Evolutionary conservation across 2,329 filamentous ascomycete genomes (phyloP).

Genomic region (Dactylonectria estremocensis): DNA sequence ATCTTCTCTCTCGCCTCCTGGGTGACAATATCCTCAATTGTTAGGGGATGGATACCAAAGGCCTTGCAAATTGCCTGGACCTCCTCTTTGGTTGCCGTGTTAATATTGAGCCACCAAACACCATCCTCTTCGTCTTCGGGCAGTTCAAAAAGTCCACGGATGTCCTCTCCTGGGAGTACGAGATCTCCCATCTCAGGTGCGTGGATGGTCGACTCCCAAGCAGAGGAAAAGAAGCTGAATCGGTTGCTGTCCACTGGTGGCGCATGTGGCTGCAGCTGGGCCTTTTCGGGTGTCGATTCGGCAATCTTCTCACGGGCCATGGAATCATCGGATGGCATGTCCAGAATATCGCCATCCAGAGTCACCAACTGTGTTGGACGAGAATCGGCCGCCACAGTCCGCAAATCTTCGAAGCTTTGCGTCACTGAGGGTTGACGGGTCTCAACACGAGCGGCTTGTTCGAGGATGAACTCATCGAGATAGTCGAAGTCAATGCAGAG

Average conservation of each 20-base stretch:
- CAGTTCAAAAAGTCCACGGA: slow-evolving; percentile 86
- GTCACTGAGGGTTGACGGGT: slow-evolving; percentile 64
- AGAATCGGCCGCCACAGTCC: slow-evolving; percentile 45
- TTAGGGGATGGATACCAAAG: slow-evolving; percentile 95
- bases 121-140: slow-evolving; percentile 77
- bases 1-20: slow-evolving; percentile 99
- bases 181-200: slow-evolving; percentile 90
- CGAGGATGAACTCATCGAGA: slow-evolving; percentile 88
- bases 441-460: slow-evolving; percentile 64
- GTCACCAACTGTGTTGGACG: slow-evolving; percentile 61
- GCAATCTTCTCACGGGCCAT: slow-evolving; percentile 63
- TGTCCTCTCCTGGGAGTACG: slow-evolving; percentile 89
- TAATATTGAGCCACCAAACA: slow-evolving; percentile 99
- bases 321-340: slow-evolving; percentile 65
- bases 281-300: slow-evolving; percentile 31
- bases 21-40: slow-evolving; percentile 94
- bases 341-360: slow-evolving; percentile 70
- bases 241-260: slow-evolving; percentile 76
- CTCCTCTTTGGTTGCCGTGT: slow-evolving; percentile 91
- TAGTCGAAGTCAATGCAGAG: slow-evolving; percentile 94
- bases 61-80: slow-evolving; percentile 91
- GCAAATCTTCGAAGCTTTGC: slow-evolving; percentile 54
- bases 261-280: slow-evolving; percentile 56
- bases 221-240: slow-evolving; percentile 97
- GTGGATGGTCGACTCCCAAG: slow-evolving; percentile 93